Evolutionary conservation across 306 rosid genomes (phyloP).

Genomic region (Cucurbita pepo): DNA sequence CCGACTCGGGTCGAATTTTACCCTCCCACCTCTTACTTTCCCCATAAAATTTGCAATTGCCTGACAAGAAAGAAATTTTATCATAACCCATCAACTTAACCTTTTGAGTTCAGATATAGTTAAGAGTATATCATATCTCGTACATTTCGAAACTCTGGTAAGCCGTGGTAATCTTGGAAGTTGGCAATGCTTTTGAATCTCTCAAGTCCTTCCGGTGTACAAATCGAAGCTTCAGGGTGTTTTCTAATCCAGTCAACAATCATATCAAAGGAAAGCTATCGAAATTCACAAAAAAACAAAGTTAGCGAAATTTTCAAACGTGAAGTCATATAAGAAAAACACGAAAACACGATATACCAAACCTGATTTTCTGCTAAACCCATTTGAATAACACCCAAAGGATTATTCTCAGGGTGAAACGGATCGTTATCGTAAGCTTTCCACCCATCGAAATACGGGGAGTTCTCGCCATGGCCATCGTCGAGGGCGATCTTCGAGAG

Average conservation of each 20-base stretch:
- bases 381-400: slow-evolving; percentile 75
- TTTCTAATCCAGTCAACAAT: slow-evolving; percentile 54
- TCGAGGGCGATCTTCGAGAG: slow-evolving; percentile 62
- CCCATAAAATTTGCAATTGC: slow-evolving; percentile 78
- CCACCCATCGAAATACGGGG: slow-evolving; percentile 83
- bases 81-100: background rate
- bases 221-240: slow-evolving; percentile 63
- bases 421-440: slow-evolving; percentile 68
- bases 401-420: slow-evolving; percentile 48
- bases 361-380: slow-evolving; percentile 97
- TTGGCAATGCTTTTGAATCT: slow-evolving; percentile 46
- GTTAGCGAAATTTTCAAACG: background rate
- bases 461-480: slow-evolving; percentile 64
- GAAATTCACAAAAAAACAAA: background rate
- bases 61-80: slow-evolving; percentile 10
- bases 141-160: slow-evolving; percentile 59
- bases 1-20: slow-evolving; percentile 49
- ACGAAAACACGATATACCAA: background rate
- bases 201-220: slow-evolving; percentile 57
- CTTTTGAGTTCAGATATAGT: background rate
- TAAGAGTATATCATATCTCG: background rate
- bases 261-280: slow-evolving; percentile 47
- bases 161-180: slow-evolving; percentile 84
- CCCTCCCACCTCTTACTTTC: slow-evolving; percentile 66
- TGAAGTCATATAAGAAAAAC: no score